These are phyloP conservation scores for Monosporascus sp. DNA, from an alignment of 2,329 filamentous ascomycete species.

Conservation along the genomic window DNA sequence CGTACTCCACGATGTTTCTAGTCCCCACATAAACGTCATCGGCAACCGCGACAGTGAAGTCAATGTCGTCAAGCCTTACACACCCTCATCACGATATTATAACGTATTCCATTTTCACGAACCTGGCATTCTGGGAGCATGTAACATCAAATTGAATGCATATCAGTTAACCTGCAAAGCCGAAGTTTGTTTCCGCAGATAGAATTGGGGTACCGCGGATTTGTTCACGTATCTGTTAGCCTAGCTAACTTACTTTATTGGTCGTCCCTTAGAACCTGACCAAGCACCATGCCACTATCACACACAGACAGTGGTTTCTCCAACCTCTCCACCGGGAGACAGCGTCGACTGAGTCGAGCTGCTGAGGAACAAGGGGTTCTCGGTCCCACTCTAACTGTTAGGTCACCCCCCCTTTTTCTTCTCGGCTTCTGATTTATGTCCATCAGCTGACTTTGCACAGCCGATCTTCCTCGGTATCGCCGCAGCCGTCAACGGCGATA, in stretches of 20 bases:
- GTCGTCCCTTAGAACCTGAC: background rate
- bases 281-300: background rate
- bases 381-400: background rate
- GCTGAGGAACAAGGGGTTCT: background rate
- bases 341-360: background rate
- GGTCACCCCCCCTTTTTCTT: background rate
- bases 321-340: background rate
- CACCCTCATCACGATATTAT: too few relatives aligned
- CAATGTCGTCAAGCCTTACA: too few relatives aligned
- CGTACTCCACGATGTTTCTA: too few relatives aligned
- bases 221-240: too few relatives aligned
- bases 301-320: background rate
- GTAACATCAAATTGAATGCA: too few relatives aligned
- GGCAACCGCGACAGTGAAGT: too few relatives aligned
- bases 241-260: background rate
- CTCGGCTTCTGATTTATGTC: background rate
- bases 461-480: constrained; percentile 61
- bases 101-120: too few relatives aligned
- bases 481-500: constrained; percentile 44
- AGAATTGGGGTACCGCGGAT: too few relatives aligned
- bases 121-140: too few relatives aligned
- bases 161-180: too few relatives aligned
- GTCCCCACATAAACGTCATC: too few relatives aligned
- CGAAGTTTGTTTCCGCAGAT: too few relatives aligned
- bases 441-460: constrained; percentile 25